Evolutionary conservation across 1,284 basidiomycete genomes (phyloP).

Genomic region (Pascua sp.): DNA sequence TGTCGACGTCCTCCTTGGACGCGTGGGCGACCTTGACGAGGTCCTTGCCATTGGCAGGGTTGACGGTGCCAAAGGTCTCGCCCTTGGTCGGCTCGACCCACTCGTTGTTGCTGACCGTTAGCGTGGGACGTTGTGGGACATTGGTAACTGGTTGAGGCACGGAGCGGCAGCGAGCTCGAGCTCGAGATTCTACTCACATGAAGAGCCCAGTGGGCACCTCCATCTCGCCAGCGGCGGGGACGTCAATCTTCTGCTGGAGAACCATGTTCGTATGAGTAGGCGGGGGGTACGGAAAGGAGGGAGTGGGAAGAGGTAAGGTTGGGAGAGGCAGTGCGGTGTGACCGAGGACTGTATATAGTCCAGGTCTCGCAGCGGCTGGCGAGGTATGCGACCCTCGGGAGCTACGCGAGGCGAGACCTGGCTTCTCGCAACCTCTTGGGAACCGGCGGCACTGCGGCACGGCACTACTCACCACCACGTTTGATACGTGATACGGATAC

Average conservation of each 20-base stretch:
- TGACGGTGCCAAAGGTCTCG: conserved; percentile 29
- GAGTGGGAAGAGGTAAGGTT: not conserved
- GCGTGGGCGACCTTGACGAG: conserved; percentile 35
- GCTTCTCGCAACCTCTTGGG: too few relatives aligned
- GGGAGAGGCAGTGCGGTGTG: not conserved
- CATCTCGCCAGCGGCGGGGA: conserved; percentile 49
- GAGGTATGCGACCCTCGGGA: too few relatives aligned
- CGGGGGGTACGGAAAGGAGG: conserved; percentile 3
- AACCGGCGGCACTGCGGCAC: too few relatives aligned
- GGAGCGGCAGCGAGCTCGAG: conserved; percentile 24
- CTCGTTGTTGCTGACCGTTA: conserved; percentile 33
- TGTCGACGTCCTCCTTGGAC: conserved; percentile 64
- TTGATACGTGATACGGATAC: too few relatives aligned
- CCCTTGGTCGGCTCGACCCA: conserved; percentile 28
- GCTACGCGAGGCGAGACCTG: too few relatives aligned
- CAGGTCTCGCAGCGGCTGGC: too few relatives aligned
- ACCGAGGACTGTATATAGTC: not conserved
- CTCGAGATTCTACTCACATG: conserved; percentile 53
- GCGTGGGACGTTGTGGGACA: conserved; percentile 12
- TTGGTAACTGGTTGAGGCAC: conserved; percentile 74
- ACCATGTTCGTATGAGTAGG: conserved; percentile 3
- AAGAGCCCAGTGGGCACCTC: conserved; percentile 75
- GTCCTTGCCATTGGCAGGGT: conserved; percentile 57
- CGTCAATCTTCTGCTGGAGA: conserved; percentile 21
- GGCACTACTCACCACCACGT: too few relatives aligned